Conservation (phyloP, 2,329 filamentous ascomycete genomes). For the Paradendryphiella salina region DNA sequence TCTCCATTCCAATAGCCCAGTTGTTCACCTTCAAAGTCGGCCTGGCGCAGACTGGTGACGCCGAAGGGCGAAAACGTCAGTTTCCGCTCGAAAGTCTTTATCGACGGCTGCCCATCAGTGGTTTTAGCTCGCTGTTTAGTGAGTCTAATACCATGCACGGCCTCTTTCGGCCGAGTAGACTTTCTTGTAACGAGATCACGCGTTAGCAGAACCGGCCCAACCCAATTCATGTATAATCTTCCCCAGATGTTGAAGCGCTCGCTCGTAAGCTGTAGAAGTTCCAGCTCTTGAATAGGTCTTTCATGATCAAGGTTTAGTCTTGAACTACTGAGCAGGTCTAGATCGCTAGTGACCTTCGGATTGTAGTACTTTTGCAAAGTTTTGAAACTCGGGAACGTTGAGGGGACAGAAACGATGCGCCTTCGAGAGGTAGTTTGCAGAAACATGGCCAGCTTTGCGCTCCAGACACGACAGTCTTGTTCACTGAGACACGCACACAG, state of each 20-base stretch:
- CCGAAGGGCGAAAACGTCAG: conserved; percentile 45
- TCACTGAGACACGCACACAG: conserved; percentile 31
- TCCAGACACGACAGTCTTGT: conserved; percentile 34
- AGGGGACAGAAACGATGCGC: conserved; percentile 16
- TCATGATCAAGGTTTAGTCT: conserved; percentile 38
- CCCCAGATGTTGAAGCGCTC: conserved; percentile 47
- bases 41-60: conserved; percentile 35
- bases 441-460: conserved; percentile 23
- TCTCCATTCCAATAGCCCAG: conserved; percentile 29
- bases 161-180: conserved; percentile 12
- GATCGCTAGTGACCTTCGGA: conserved; percentile 42
- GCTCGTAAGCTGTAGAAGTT: conserved; percentile 42
- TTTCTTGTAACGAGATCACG: conserved; percentile 22
- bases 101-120: conserved; percentile 13
- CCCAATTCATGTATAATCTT: conserved; percentile 45
- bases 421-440: conserved; percentile 7
- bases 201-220: conserved; percentile 45
- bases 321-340: conserved; percentile 34
- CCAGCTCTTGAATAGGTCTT: conserved; percentile 37
- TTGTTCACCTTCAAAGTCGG: conserved; percentile 36
- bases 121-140: conserved; percentile 34
- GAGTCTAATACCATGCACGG: conserved; percentile 37
- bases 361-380: conserved; percentile 45
- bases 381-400: conserved; percentile 27
- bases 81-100: conserved; percentile 31